These are phyloP conservation scores for Paraphaeosphaeria minitans DNA, from an alignment of 2,329 filamentous ascomycete genomes.

Conservation along the genomic window DNA sequence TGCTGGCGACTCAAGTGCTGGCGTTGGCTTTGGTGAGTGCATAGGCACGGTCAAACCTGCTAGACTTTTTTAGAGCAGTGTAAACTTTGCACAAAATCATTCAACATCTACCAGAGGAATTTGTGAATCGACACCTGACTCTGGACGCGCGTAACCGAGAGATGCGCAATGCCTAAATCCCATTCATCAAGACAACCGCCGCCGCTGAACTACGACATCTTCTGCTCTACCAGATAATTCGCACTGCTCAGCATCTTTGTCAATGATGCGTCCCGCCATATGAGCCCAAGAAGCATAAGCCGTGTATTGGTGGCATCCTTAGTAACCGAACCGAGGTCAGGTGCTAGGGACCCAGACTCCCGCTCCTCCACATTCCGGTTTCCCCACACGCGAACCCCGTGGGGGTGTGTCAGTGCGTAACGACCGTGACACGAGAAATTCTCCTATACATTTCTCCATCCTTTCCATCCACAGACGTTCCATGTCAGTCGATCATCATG, in stretches of 20 bases:
- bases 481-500: not conserved
- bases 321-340: not conserved
- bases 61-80: not conserved
- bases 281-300: no score
- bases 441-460: not conserved
- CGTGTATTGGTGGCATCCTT: not conserved
- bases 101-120: not conserved
- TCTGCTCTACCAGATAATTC: no score
- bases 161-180: no score
- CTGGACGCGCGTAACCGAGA: no score
- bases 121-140: no score
- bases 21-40: slow-evolving; percentile 51
- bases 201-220: no score
- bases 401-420: not conserved
- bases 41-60: slow-evolving; percentile 42
- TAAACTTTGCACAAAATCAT: not conserved
- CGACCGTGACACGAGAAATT: not conserved
- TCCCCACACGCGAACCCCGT: slow-evolving; percentile 4
- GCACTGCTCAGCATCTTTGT: no score
- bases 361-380: not conserved
- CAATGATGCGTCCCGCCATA: no score
- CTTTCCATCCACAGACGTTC: not conserved
- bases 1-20: slow-evolving; percentile 37
- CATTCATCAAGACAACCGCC: no score
- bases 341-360: not conserved